Percentiles rank a stretch among this genome's conserved stretches.
Conservation (phyloP, 1,139 yeast genomes). For the Taphrina deformans region DNA sequence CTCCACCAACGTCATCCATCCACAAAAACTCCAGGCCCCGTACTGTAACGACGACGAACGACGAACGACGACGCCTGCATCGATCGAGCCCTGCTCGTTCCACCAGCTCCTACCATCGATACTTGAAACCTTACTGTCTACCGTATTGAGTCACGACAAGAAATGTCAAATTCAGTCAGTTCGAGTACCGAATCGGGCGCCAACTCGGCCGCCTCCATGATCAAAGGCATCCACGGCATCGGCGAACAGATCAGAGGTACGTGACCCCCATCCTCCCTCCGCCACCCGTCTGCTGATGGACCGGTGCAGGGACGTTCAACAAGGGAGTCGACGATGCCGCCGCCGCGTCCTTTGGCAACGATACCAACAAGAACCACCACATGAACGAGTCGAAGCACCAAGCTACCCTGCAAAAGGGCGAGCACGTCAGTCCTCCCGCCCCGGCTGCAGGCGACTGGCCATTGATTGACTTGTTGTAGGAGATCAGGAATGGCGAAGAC, state of each 20-base stretch:
- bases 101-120: no score
- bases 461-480: not conserved
- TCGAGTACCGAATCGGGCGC: slow-evolving; percentile 7
- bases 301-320: slow-evolving; percentile 19
- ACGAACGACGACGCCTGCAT: no score
- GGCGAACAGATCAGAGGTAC: slow-evolving; percentile 25
- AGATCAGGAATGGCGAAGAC: not conserved
- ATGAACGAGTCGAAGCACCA: slow-evolving; percentile 23
- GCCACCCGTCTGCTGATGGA: not conserved
- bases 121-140: no score
- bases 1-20: slow-evolving; percentile 9
- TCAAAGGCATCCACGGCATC: slow-evolving; percentile 27
- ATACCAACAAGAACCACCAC: slow-evolving; percentile 17
- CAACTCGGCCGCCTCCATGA: slow-evolving; percentile 6
- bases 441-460: no score
- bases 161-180: slow-evolving; percentile 10
- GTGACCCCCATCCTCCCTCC: not conserved
- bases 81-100: no score
- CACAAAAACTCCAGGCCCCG: no score
- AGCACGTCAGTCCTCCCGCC: slow-evolving; percentile 1
- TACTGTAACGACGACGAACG: no score
- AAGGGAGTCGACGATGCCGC: slow-evolving; percentile 29
- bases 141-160: no score
- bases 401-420: slow-evolving; percentile 25
- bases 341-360: slow-evolving; percentile 18